A percentile compares a stretch with the other conserved stretches of the same genome.
phyloP scores from a whole-genome alignment of 139 green algal species.

The Chlorella sp. region DNA sequence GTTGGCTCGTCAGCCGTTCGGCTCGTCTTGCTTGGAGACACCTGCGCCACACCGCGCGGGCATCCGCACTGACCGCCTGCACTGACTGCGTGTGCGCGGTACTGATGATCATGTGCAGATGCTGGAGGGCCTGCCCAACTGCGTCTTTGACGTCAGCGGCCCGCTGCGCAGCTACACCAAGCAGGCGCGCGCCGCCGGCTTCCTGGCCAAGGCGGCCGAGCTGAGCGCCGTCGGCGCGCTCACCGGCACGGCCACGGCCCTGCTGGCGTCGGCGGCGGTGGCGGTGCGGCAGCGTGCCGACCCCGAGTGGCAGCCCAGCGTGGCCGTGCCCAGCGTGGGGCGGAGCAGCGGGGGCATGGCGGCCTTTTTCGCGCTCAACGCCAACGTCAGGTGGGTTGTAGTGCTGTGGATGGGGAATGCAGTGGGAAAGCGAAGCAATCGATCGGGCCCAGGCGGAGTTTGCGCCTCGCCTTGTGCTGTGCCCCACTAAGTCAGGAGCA shows the following conservation, averaged over 20 bases:
- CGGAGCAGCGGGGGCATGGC: constrained; percentile 65
- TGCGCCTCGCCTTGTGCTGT: too few species aligned
- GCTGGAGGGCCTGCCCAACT: constrained; percentile 55
- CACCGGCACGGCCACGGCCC: constrained; percentile 44
- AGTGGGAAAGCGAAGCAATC: too few species aligned
- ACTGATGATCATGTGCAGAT: too few species aligned
- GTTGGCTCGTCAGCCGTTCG: too few species aligned
- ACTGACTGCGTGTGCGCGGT: too few species aligned
- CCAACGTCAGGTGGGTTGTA: constrained; percentile 62
- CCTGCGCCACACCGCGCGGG: too few species aligned
- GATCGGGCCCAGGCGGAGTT: too few species aligned
- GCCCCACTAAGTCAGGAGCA: too few species aligned
- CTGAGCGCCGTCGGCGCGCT: constrained; percentile 80
- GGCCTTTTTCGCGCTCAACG: constrained; percentile 71
- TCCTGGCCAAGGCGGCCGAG: constrained; percentile 80
- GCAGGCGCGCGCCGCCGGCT: constrained; percentile 47
- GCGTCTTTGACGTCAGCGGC: constrained; percentile 66
- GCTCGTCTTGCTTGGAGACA: too few species aligned
- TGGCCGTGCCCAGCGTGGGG: constrained; percentile 60
- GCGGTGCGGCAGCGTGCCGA: constrained; percentile 41
- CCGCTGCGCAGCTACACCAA: constrained; percentile 74
- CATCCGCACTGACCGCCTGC: too few species aligned
- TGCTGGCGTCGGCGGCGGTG: constrained; percentile 37
- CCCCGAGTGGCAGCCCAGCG: constrained; percentile 62
- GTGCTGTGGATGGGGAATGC: background rate